A percentile compares a stretch with the other conserved stretches of the same genome.
Conservation (phyloP, 257 asterid genomes). For the Fraxinus excelsior region DNA sequence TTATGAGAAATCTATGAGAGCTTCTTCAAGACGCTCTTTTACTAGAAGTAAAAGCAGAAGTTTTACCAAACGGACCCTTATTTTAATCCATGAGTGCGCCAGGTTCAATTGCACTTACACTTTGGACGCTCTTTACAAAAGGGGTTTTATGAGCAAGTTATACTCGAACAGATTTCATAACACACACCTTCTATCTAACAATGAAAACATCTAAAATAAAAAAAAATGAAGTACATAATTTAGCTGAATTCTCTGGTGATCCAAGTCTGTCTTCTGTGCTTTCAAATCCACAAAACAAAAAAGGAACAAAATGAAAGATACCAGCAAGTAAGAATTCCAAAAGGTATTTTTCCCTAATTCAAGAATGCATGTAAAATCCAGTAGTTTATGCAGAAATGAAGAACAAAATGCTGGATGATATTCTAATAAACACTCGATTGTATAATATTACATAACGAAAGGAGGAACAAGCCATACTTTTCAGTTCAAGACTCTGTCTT, state of each 20-base stretch:
- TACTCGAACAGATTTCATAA: neutral
- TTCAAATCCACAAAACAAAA: neutral
- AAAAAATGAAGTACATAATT: neutral
- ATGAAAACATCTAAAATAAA: neutral
- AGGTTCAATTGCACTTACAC: too few relatives aligned
- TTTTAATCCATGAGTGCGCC: too few relatives aligned
- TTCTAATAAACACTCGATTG: conserved; percentile 18
- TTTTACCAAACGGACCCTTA: too few relatives aligned
- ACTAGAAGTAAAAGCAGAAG: too few relatives aligned
- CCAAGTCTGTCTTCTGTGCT: neutral
- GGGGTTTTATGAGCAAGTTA: too few relatives aligned
- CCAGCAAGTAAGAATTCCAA: conserved; percentile 17
- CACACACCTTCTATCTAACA: neutral
- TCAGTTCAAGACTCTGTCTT: conserved; percentile 52
- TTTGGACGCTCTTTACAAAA: neutral
- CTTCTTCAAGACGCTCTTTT: too few relatives aligned
- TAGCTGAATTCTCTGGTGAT: neutral
- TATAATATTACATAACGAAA: conserved; percentile 12
- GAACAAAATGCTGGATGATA: conserved; percentile 16
- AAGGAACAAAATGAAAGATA: conserved; percentile 8
- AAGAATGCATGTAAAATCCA: conserved; percentile 17
- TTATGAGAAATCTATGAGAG: too few relatives aligned
- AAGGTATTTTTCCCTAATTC: conserved; percentile 12
- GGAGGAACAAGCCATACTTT: conserved; percentile 10
- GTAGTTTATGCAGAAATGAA: conserved; percentile 2